A percentile compares a stretch with the other conserved stretches of the same genome.
phyloP scores from a whole-genome alignment of 805 yeast genomes.

The Wickerhamomyces kurtzmanii region DNA sequence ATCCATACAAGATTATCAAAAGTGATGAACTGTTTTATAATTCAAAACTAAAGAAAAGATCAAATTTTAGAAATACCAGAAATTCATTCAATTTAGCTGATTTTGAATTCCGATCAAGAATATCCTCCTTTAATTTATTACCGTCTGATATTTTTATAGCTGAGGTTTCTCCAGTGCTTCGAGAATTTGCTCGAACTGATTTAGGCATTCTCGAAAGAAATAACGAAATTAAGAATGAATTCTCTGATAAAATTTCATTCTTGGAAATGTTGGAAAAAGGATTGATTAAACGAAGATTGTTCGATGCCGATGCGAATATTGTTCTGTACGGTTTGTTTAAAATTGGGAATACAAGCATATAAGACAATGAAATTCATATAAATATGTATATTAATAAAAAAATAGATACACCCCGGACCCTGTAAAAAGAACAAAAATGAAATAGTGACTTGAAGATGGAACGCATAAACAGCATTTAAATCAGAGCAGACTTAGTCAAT shows the following conservation, averaged over 20 bases:
- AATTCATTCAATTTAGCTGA: conserved; percentile 2
- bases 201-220: conserved; percentile 1
- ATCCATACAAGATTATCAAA: no score
- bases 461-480: conserved; percentile 10
- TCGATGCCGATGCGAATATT: conserved; percentile 13
- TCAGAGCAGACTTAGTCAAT: conserved; percentile 21
- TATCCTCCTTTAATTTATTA: conserved; percentile 7
- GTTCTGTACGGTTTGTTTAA: conserved; percentile 13
- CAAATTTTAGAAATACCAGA: conserved; percentile 11
- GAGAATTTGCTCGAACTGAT: conserved; percentile 14
- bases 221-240: conserved; percentile 1
- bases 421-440: background rate
- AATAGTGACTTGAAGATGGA: background rate
- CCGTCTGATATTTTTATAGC: conserved; percentile 4
- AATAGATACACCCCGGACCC: background rate
- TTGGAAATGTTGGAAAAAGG: conserved; percentile 10
- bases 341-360: background rate
- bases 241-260: no score
- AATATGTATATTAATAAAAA: background rate
- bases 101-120: conserved; percentile 1
- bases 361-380: background rate
- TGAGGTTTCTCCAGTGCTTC: conserved; percentile 14
- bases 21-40: conserved; percentile 7
- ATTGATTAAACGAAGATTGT: conserved; percentile 14
- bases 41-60: conserved; percentile 6